These are phyloP conservation scores for Tuber umbilicatum DNA, from an alignment of 495 filamentous ascomycete genomes.

Conservation along the genomic window DNA sequence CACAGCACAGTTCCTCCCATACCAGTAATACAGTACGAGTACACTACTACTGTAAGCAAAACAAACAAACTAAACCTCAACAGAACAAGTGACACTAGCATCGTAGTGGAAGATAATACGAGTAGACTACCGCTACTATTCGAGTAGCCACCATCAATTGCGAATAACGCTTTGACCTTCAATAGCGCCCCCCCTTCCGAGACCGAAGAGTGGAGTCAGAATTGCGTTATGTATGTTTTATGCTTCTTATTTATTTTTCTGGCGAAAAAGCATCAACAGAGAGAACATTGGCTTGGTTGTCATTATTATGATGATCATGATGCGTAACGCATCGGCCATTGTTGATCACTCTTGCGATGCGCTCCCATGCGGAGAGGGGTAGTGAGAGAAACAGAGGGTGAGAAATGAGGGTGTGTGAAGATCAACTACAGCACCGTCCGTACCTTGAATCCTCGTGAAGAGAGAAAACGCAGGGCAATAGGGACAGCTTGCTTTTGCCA, in stretches of 20 bases:
- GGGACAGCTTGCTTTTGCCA: background rate
- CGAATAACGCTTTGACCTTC: conserved; percentile 23
- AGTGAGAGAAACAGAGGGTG: background rate
- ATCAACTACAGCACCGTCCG: background rate
- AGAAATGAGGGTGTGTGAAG: background rate
- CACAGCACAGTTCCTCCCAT: conserved; percentile 17
- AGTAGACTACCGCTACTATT: background rate
- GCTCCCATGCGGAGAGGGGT: background rate
- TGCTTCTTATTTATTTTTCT: conserved; percentile 14
- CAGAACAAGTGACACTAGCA: too few relatives aligned
- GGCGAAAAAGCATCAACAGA: conserved; percentile 1
- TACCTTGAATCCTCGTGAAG: too few relatives aligned
- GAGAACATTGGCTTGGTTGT: background rate
- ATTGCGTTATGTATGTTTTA: conserved; percentile 22
- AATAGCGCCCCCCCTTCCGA: background rate
- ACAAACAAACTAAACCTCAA: background rate
- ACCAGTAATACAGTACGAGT: too few relatives aligned
- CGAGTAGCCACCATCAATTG: conserved; percentile 7
- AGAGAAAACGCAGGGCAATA: background rate
- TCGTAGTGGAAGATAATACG: background rate
- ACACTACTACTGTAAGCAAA: background rate
- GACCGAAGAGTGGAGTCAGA: conserved; percentile 6
- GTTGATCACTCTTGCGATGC: background rate
- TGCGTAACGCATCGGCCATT: background rate
- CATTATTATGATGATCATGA: background rate